Conservation (phyloP, 441 rosid genomes). For the Heliophila coronopifolia region DNA sequence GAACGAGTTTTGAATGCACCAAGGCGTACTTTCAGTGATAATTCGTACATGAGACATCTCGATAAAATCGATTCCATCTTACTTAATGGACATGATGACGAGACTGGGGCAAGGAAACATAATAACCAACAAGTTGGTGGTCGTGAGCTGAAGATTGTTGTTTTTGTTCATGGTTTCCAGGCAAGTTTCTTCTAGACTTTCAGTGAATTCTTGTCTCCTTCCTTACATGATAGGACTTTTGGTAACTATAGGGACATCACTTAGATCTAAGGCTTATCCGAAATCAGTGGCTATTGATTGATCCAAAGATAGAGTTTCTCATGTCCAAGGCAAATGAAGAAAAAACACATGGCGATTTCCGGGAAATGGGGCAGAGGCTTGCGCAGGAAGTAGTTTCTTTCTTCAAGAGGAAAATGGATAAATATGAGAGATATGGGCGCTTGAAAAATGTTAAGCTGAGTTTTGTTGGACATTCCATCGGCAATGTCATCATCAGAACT, state of each 20-base stretch:
- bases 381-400: slow-evolving; percentile 79
- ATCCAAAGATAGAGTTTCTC: slow-evolving; percentile 81
- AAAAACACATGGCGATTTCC: slow-evolving; percentile 80
- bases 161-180: slow-evolving; percentile 99
- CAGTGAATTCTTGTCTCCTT: slow-evolving; percentile 7
- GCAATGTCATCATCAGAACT: slow-evolving; percentile 80
- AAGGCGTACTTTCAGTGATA: slow-evolving; percentile 63
- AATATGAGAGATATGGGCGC: slow-evolving; percentile 52
- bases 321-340: slow-evolving; percentile 96
- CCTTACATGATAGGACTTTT: background rate
- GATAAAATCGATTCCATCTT: slow-evolving; percentile 46
- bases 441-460: slow-evolving; percentile 63
- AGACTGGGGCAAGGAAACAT: slow-evolving; percentile 32
- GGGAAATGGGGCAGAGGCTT: slow-evolving; percentile 89
- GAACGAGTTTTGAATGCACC: slow-evolving; percentile 84
- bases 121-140: slow-evolving; percentile 30
- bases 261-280: slow-evolving; percentile 87
- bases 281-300: slow-evolving; percentile 95
- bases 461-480: slow-evolving; percentile 97
- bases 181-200: slow-evolving; percentile 35
- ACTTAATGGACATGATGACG: slow-evolving; percentile 26
- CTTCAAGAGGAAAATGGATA: slow-evolving; percentile 71
- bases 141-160: slow-evolving; percentile 61
- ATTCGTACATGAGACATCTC: slow-evolving; percentile 59
- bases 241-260: slow-evolving; percentile 69